phyloP scores from a whole-genome alignment of 257 asterid genomes.

The Rehmannia glutinosa region DNA sequence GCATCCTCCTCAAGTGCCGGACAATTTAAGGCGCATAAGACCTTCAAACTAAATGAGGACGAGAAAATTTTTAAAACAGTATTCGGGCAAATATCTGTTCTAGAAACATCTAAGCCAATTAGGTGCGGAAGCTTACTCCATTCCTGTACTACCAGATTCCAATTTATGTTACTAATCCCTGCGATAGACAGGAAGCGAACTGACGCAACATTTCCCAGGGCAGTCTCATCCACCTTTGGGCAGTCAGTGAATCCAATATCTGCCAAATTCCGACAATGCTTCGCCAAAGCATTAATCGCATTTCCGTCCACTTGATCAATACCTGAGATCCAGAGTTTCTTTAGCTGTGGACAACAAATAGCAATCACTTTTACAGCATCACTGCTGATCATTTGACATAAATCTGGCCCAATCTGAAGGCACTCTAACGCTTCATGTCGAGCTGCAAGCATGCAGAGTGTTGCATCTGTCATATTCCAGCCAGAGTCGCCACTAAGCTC shows the following conservation, averaged over 20 bases:
- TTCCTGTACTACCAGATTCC: slow-evolving; percentile 46
- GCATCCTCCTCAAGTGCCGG: slow-evolving; percentile 53
- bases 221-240: slow-evolving; percentile 54
- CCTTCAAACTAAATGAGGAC: slow-evolving; percentile 51
- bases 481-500: slow-evolving; percentile 73
- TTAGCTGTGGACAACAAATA: slow-evolving; percentile 56
- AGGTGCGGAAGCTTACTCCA: slow-evolving; percentile 68
- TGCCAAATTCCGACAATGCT: slow-evolving; percentile 44
- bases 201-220: slow-evolving; percentile 52
- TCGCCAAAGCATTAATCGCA: slow-evolving; percentile 72
- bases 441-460: slow-evolving; percentile 67
- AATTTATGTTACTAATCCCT: slow-evolving; percentile 59
- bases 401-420: slow-evolving; percentile 82
- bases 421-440: slow-evolving; percentile 71
- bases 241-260: slow-evolving; percentile 79
- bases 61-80: slow-evolving; percentile 46
- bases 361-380: slow-evolving; percentile 72
- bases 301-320: slow-evolving; percentile 57
- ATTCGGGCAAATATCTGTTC: slow-evolving; percentile 54
- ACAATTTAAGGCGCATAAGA: slow-evolving; percentile 69
- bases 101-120: slow-evolving; percentile 73
- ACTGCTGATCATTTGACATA: slow-evolving; percentile 73
- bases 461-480: slow-evolving; percentile 66
- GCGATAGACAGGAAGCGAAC: slow-evolving; percentile 73
- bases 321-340: slow-evolving; percentile 68